Percentiles rank a stretch among this genome's conserved stretches.
Conservation (phyloP, 148 eudicot genomes). For the Spergularia bocconei region DNA sequence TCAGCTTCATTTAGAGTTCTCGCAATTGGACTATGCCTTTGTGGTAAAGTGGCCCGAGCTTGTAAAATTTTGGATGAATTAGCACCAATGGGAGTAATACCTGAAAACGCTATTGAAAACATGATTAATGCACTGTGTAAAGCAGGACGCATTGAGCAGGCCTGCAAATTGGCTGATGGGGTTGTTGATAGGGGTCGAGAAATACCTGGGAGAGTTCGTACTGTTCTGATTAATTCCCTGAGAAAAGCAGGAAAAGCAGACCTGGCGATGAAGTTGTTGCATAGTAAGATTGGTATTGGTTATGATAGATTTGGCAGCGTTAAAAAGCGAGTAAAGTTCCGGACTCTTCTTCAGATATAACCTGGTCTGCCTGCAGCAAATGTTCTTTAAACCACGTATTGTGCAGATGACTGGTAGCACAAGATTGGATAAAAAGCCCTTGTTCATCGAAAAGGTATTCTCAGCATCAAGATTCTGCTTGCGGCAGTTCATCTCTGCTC, state of each 20-base stretch:
- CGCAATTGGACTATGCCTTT: conserved; percentile 83
- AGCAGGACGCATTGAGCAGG: conserved; percentile 80
- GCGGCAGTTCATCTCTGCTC: not conserved
- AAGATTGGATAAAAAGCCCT: too few species aligned
- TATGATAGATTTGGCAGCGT: conserved; percentile 85
- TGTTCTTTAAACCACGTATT: not conserved
- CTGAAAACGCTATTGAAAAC: conserved; percentile 84
- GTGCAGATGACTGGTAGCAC: not conserved
- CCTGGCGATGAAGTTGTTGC: conserved; percentile 89
- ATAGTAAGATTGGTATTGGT: conserved; percentile 93
- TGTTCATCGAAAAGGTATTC: too few species aligned
- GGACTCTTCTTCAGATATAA: conserved; percentile 50
- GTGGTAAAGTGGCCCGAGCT: conserved; percentile 86
- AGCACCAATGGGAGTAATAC: conserved; percentile 90
- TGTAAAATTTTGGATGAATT: conserved; percentile 87
- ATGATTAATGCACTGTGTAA: conserved; percentile 85
- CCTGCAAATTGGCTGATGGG: conserved; percentile 95
- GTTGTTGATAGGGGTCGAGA: conserved; percentile 87
- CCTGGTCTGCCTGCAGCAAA: not conserved
- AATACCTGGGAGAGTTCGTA: conserved; percentile 89
- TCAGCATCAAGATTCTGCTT: too few species aligned
- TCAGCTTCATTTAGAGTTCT: conserved; percentile 86
- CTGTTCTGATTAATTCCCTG: conserved; percentile 78
- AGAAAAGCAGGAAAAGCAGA: conserved; percentile 87
- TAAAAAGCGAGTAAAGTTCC: conserved; percentile 78